phyloP scores from a whole-genome alignment of 1,284 basidiomycete genomes.

The Phellinidium pouzarii region DNA sequence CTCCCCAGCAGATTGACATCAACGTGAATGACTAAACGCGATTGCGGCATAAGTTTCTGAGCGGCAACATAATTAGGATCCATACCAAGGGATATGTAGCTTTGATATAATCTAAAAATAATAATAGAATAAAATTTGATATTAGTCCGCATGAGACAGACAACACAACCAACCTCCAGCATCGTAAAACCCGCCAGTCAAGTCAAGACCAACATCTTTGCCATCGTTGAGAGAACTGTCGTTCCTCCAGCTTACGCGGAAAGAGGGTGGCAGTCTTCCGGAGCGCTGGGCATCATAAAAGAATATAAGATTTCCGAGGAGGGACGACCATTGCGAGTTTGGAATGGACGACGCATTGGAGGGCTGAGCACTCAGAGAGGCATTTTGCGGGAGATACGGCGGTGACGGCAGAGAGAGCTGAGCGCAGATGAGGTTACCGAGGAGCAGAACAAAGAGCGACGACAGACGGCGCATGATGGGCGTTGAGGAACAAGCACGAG shows the following conservation, averaged over 20 bases:
- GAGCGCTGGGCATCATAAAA: constrained; percentile 91
- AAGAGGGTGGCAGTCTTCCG: constrained; percentile 61
- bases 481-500: no score
- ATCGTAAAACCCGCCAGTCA: constrained; percentile 87
- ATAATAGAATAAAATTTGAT: background rate
- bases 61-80: background rate
- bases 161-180: constrained; percentile 58
- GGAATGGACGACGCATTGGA: constrained; percentile 40
- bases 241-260: constrained; percentile 85
- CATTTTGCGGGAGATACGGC: constrained; percentile 57
- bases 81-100: constrained; percentile 70
- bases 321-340: constrained; percentile 73
- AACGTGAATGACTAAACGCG: constrained; percentile 47
- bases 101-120: constrained; percentile 73
- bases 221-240: constrained; percentile 75
- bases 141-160: background rate
- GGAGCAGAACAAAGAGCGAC: background rate
- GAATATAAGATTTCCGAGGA: constrained; percentile 77
- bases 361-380: constrained; percentile 47
- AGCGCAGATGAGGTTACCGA: background rate
- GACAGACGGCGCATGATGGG: background rate
- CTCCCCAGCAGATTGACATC: constrained; percentile 85
- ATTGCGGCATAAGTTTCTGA: no score
- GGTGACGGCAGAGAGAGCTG: constrained; percentile 60
- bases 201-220: constrained; percentile 62